Base-by-base conservation (phyloP, 441 rosid genomes). In the Corymbia calophylla region DNA sequence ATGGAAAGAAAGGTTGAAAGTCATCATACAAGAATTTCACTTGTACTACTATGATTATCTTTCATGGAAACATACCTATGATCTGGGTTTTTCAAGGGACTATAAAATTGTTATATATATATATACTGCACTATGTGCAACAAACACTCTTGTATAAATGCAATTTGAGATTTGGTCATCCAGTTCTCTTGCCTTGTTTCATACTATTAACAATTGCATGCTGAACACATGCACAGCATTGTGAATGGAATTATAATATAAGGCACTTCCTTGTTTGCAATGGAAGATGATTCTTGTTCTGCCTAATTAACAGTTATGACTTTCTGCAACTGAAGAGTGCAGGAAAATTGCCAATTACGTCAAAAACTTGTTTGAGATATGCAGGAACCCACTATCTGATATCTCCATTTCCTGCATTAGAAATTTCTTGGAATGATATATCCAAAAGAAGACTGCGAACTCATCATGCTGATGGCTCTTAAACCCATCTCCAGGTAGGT, bases 1-100 rank as follows among this genome's bases (percentile, higher is more conserved):
- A 87, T 29, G 81, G 56, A 91, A 87, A n/a, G 89, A 90, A 89
- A 47, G n/a, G 84, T 62, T 47, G 29, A 60, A 88, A 21, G 62
- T 48, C 84, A 48, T 21, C 51, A 73, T 23, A 7, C 21, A 73
- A 73, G 14, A 73, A 35, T 73, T 21, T 73, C 25, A 23, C n/a
- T 44, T 23, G 85, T 25, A 77, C 53, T 48, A 44, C 6, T 16
- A 23, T 77, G 85, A 44, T 77, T 23, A 47, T 44, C 85, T 13
- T 80, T 80, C 31, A 23, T 25, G 53, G 53, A 25, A 77, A 77
- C 85, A 44, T 23, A n/a, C 49, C 85, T 35, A 77, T 44, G 53
- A 77, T 77, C 53, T 44, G 49, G 85, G 53, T 44, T 77, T 77
- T 44, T 77, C 31, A 77, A 77, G 53, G 13, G 27, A 77, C 53